Evolutionary conservation across 2,329 filamentous ascomycete species (phyloP), one percentile per base, ranked within the genome.

Genomic region (Aspergillus sp.): DNA sequence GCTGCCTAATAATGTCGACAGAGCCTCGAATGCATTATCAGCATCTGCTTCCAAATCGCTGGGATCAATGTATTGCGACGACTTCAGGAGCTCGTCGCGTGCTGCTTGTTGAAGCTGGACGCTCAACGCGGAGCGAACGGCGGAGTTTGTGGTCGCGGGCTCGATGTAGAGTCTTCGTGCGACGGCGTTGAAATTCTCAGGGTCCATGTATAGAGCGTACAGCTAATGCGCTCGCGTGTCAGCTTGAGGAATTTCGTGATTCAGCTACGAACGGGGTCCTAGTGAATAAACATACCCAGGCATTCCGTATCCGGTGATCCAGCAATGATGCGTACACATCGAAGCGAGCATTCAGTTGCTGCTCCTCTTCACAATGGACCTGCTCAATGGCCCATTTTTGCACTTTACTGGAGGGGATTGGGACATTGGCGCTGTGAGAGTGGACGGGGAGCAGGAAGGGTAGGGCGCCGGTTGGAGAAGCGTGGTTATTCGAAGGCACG

Each of bases 401-500:
- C 42, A 94, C 73, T 57, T 83, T 86, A 54, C 72, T 78, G 2
- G 83, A 80, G 0, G 80, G 68, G 3, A 90, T 69, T 2, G 79
- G 76, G 50, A 57, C 59, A 45, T 53, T 61, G 5, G 68, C 61
- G 44, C 69, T 66, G 29, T 66, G 52, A 43, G 69, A 66, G 30
- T 72, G 57, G 9, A 56, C 63, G 7, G 86, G 84, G 6, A 91
- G 76, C 39, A 98, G 77, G 69, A 94, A 97, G 0, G 93, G 93
- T 9, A 97, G 77, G n/a, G 83, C 77, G 48, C 91, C 90, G 26
- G 83, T 85, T 0, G 91, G 91, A 2, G 90, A 95, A 44, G 91
- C 89, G 72, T 97, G 93, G 67, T 97, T 97, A 57, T 81, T 94
- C 3, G 89, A 94, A 4, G 87, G 71, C 5, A 81, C 72, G 44